A percentile compares a stretch with the other conserved stretches of the same genome.
Evolutionary conservation across 2,329 filamentous ascomycete genomes (phyloP).

Genomic region (Trichoderma cornu-damae): DNA sequence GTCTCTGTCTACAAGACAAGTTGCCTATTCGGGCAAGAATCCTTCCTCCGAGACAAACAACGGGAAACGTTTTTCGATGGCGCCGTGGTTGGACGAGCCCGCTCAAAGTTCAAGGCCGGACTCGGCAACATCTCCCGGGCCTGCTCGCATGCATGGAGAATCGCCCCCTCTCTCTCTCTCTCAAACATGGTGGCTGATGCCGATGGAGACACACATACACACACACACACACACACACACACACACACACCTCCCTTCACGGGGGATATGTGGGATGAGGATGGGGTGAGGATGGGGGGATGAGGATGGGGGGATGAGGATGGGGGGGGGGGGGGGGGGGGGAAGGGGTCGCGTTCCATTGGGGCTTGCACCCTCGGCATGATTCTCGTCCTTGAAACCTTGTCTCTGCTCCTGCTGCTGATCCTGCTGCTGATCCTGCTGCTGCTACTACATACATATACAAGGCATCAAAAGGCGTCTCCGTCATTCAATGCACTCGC

Average conservation of each 20-base stretch:
- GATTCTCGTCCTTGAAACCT: no score
- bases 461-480: not conserved
- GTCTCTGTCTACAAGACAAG: not conserved
- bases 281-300: not conserved
- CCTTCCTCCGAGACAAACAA: no score
- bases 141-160: not conserved
- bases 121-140: conserved; percentile 7
- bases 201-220: no score
- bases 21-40: not conserved
- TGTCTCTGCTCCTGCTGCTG: no score
- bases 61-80: no score
- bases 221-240: no score
- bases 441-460: no score
- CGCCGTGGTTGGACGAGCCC: not conserved
- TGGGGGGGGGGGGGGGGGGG: not conserved
- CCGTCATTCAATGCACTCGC: not conserved
- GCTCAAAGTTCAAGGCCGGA: not conserved
- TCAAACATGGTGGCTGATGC: conserved; percentile 5
- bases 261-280: not conserved
- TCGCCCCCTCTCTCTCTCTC: no score
- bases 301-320: not conserved
- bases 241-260: not conserved
- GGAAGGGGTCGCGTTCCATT: not conserved
- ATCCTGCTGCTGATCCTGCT: no score
- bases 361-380: no score